Percentiles rank a stretch among this genome's conserved stretches.
Evolutionary conservation across 1,284 basidiomycete genomes (phyloP).

Genomic region (Marasmius oreades): DNA sequence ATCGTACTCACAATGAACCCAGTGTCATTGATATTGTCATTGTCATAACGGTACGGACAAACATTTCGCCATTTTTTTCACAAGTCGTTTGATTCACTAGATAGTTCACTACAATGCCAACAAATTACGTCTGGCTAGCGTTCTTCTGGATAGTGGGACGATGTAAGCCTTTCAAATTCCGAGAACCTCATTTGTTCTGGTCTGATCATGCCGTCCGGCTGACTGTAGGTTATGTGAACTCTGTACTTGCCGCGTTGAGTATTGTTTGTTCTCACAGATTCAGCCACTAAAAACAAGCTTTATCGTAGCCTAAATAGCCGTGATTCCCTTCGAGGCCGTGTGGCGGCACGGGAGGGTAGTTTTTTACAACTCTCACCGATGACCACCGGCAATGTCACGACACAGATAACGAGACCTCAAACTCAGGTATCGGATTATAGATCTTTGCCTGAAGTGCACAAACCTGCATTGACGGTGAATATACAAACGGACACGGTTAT

Average conservation of each 20-base stretch:
- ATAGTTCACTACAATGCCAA: constrained; percentile 39
- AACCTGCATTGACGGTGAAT: constrained; percentile 24
- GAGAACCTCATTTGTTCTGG: neutral
- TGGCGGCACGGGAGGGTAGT: constrained; percentile 26
- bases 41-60: constrained; percentile 23
- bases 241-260: constrained; percentile 35
- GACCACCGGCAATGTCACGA: constrained; percentile 16
- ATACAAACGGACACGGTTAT: constrained; percentile 31
- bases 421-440: neutral
- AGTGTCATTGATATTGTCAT: neutral
- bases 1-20: neutral
- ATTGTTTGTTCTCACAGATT: constrained; percentile 8
- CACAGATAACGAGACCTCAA: neutral
- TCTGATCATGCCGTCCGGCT: neutral
- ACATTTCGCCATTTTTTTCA: neutral
- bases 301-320: constrained; percentile 36
- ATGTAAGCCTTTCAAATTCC: constrained; percentile 25
- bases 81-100: neutral
- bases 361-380: constrained; percentile 32
- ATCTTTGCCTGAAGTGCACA: neutral
- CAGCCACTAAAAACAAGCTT: constrained; percentile 1
- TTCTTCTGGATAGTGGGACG: constrained; percentile 42
- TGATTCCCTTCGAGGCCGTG: constrained; percentile 34
- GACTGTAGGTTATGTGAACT: constrained; percentile 38
- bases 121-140: constrained; percentile 36